Evolutionary conservation across 208 protist genomes (phyloP).

Genomic region (Crithidia mellificae): DNA sequence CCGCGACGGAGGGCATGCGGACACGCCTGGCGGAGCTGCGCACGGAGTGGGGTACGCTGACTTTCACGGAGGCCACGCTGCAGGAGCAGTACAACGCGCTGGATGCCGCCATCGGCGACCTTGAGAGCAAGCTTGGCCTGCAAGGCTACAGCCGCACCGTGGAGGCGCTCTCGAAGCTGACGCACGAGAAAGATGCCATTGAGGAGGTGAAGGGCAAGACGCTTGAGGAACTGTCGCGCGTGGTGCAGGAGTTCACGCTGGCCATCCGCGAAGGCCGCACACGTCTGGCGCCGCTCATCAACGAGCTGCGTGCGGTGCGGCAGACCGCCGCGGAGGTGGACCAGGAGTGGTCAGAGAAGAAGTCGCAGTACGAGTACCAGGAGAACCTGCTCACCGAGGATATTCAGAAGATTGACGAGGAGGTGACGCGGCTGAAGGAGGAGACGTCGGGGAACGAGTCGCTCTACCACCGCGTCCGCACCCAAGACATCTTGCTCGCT

Average conservation of each 20-base stretch:
- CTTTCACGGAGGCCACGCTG: slow-evolving; percentile 81
- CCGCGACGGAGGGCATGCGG: slow-evolving; percentile 82
- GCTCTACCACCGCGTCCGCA: slow-evolving; percentile 82
- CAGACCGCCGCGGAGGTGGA: slow-evolving; percentile 86
- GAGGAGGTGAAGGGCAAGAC: slow-evolving; percentile 90
- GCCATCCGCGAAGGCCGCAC: slow-evolving; percentile 84
- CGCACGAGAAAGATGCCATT: slow-evolving; percentile 80
- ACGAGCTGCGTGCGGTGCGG: slow-evolving; percentile 83
- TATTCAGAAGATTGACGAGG: slow-evolving; percentile 81
- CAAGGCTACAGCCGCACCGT: slow-evolving; percentile 86
- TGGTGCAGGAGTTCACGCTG: slow-evolving; percentile 87
- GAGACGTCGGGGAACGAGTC: slow-evolving; percentile 76
- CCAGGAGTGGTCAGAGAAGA: slow-evolving; percentile 82
- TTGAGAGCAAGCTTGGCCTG: slow-evolving; percentile 85
- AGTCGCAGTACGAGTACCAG: slow-evolving; percentile 88
- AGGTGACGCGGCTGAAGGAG: slow-evolving; percentile 76
- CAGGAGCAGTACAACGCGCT: slow-evolving; percentile 74
- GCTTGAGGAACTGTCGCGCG: slow-evolving; percentile 86
- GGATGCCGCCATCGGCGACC: slow-evolving; percentile 67
- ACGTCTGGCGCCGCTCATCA: slow-evolving; percentile 86
- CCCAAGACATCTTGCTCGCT: slow-evolving; percentile 55
- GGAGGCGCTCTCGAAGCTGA: slow-evolving; percentile 79
- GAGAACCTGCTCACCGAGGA: slow-evolving; percentile 82
- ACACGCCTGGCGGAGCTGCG: slow-evolving; percentile 77
- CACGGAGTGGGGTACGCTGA: slow-evolving; percentile 86